These are phyloP conservation scores for Blastobotrys ciferrii DNA, from an alignment of 1,139 yeast genomes.

Conservation along the genomic window DNA sequence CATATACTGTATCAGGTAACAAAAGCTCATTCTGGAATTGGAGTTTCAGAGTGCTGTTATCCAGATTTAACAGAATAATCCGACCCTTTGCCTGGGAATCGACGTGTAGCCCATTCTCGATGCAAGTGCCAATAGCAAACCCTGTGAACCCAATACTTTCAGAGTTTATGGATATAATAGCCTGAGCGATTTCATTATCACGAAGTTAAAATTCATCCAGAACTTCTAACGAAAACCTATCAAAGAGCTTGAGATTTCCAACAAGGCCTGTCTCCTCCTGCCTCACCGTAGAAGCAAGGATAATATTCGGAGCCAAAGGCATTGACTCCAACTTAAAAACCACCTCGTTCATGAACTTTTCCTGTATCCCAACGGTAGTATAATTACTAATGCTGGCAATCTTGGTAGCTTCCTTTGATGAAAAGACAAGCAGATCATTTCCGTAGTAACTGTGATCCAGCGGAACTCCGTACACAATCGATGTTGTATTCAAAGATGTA, in stretches of 20 bases:
- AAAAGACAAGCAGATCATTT: neutral
- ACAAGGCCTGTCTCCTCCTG: neutral
- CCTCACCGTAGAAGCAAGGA: constrained; percentile 1
- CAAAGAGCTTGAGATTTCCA: constrained; percentile 7
- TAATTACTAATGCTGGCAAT: neutral
- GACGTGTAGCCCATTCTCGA: constrained; percentile 9
- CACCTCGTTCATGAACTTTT: neutral
- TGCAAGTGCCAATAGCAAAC: constrained; percentile 16
- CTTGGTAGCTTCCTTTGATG: neutral
- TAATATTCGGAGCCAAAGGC: neutral
- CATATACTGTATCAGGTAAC: constrained; percentile 2
- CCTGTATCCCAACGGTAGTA: constrained; percentile 4
- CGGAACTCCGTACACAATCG: neutral
- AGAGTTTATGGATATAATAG: neutral
- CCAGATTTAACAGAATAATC: constrained; percentile 10
- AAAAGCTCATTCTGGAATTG: constrained; percentile 2
- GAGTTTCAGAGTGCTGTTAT: constrained; percentile 2
- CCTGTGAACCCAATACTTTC: constrained; percentile 13
- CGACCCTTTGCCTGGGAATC: constrained; percentile 6
- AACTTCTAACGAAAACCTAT: constrained; percentile 1
- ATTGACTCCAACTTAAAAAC: neutral
- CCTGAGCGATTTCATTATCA: constrained; percentile 12
- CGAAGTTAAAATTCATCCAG: constrained; percentile 8
- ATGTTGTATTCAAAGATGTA: neutral
- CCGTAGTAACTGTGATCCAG: constrained; percentile 2